These are phyloP conservation scores for Talinum fruticosum DNA, from an alignment of 148 eudicot species.

Conservation along the genomic window DNA sequence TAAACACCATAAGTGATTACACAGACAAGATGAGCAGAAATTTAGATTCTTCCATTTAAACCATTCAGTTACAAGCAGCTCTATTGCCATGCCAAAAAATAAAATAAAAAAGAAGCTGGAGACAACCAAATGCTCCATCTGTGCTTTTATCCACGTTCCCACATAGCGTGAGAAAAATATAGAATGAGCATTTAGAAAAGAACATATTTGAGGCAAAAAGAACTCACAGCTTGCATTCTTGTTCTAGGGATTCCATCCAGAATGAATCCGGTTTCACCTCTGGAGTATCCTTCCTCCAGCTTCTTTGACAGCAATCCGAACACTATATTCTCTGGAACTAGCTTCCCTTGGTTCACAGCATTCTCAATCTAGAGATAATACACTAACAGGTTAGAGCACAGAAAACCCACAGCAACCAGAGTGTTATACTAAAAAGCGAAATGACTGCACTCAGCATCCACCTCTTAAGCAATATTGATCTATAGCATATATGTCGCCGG, in stretches of 20 bases:
- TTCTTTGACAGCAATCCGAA: conserved; percentile 80
- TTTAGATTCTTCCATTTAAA: background rate
- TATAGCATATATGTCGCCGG: background rate
- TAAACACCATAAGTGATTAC: background rate
- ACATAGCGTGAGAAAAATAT: too few species aligned
- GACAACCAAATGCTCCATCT: background rate
- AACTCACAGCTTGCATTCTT: conserved; percentile 84
- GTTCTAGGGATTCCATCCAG: conserved; percentile 88
- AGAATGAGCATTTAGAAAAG: background rate
- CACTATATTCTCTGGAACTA: conserved; percentile 82
- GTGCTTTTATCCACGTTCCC: too few species aligned
- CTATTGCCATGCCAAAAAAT: background rate
- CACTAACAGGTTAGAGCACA: conserved; percentile 6
- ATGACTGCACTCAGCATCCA: background rate
- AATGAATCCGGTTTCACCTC: conserved; percentile 86
- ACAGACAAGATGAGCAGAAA: background rate
- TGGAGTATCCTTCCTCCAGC: conserved; percentile 69
- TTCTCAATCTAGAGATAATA: conserved; percentile 51
- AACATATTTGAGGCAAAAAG: background rate
- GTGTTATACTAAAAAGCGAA: background rate
- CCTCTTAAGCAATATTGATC: background rate
- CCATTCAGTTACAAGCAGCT: background rate
- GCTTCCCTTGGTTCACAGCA: conserved; percentile 75
- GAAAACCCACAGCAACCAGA: background rate
- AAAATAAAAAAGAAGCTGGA: too few species aligned